Base-by-base conservation (phyloP, 306 rosid genomes). In the Acacia melanoxylon region DNA sequence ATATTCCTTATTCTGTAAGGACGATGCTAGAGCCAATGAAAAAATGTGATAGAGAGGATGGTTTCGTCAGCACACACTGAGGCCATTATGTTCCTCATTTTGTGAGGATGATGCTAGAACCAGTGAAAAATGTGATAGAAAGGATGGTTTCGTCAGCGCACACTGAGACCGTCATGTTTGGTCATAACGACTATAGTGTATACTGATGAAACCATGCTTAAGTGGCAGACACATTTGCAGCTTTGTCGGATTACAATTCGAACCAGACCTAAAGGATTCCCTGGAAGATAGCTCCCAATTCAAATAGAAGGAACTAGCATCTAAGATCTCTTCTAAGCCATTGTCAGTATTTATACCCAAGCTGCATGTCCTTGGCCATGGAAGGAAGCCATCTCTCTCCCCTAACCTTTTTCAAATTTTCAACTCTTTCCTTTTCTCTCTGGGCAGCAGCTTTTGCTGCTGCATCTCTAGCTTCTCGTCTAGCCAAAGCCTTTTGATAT, bases 331-430 rank as follows among this genome's bases (percentile, higher is more conserved):
- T 29, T 4, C 13, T 40, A 61, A 81, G 80, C 68, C 63, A 73
- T 1, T 35, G 68, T 84, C 72, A 71, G 62, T 42, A 52, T 29
- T 24, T 71, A 71, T 13, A 48, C 37, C 86, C 87, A 37, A 78
- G 65, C 59, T 77, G 80, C 96, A 80, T 89, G 78, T 86, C 93
- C 83, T 83, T 87, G 81, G 94, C 97, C 85, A 93, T 86, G 62
- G 97, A 93, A 61, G 98, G 98, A 24, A 92, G 83, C 98, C 98
- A 93, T 86, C 86, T 93, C 85, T 95, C 98, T 46, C 99, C 98
- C 80, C 96, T 93, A n/a, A 88, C 77, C 88, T 80, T 92, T 72
- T 95, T 93, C 90, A 95, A 84, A 12, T 87, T 78, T 61, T 89
- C 89, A 78, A 95, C 87, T 83, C 99, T 88, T 86, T 89, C 93